Evolutionary conservation across 139 green algal genomes (phyloP).

Genomic region (Asterochloris sp.): DNA sequence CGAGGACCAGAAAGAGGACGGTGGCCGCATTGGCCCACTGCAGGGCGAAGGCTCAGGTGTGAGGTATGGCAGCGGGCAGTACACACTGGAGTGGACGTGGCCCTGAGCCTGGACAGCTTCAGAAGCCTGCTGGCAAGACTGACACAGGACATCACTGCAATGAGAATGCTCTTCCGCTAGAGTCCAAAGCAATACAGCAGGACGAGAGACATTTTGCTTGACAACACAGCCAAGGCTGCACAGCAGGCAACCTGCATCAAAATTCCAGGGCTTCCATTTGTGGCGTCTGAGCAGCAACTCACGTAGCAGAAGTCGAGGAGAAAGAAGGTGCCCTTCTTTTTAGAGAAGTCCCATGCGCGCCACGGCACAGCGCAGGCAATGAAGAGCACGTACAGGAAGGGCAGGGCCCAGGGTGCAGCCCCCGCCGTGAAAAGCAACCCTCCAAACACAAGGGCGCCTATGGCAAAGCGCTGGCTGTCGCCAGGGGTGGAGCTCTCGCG

Average conservation of each 20-base stretch:
- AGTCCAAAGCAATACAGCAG: too few relatives aligned
- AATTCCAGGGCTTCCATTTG: too few relatives aligned
- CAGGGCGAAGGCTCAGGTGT: neutral
- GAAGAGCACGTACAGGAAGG: slow-evolving; percentile 44
- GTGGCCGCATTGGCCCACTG: slow-evolving; percentile 37
- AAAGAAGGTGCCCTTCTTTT: slow-evolving; percentile 35
- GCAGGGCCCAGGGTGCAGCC: slow-evolving; percentile 35
- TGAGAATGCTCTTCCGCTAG: neutral
- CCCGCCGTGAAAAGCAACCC: slow-evolving; percentile 36
- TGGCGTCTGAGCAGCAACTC: neutral
- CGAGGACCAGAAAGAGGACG: slow-evolving; percentile 29
- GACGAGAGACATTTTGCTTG: too few relatives aligned
- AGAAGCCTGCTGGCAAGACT: neutral
- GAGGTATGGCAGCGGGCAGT: neutral
- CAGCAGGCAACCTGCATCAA: too few relatives aligned
- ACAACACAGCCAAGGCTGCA: too few relatives aligned
- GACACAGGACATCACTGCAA: neutral
- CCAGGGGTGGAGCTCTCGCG: neutral
- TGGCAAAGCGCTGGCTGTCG: slow-evolving; percentile 2
- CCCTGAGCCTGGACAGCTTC: neutral
- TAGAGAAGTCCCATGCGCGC: slow-evolving; percentile 31
- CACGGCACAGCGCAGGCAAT: slow-evolving; percentile 33
- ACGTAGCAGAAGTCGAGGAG: slow-evolving; percentile 65
- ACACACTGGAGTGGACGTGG: neutral
- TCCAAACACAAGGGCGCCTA: slow-evolving; percentile 27